These are phyloP conservation scores for Pedinophyceae sp. DNA, from an alignment of 139 green algal genomes.

Conservation along the genomic window DNA sequence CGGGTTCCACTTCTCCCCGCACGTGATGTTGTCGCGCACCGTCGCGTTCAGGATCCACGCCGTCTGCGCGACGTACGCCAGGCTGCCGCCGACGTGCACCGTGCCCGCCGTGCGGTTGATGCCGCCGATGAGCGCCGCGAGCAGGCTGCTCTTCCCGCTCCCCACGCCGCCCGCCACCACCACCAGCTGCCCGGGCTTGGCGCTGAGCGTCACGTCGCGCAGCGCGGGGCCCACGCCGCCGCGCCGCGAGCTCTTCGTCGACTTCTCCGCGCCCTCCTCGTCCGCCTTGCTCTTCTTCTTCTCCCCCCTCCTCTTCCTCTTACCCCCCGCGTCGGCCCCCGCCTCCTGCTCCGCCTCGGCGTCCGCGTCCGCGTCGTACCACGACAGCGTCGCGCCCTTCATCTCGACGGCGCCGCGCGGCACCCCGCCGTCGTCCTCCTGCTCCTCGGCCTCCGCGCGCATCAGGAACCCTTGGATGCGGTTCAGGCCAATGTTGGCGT, in stretches of 20 bases:
- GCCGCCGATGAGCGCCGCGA: constrained; percentile 49
- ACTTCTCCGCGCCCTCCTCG: constrained; percentile 5
- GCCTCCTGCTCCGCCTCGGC: too few relatives aligned
- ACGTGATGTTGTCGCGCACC: constrained; percentile 23
- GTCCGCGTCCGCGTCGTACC: too few relatives aligned
- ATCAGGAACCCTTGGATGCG: constrained; percentile 21
- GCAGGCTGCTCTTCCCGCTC: constrained; percentile 56
- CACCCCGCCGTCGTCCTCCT: too few relatives aligned
- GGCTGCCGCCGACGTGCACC: constrained; percentile 28
- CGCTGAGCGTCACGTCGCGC: constrained; percentile 34
- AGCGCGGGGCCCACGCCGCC: constrained; percentile 14
- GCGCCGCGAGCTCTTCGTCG: too few relatives aligned
- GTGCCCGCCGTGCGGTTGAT: too few relatives aligned
- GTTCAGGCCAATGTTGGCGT: constrained; percentile 37
- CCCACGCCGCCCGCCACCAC: constrained; percentile 65
- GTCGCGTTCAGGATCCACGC: constrained; percentile 85
- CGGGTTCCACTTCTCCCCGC: neutral
- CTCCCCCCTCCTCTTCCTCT: neutral
- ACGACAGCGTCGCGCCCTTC: constrained; percentile 1
- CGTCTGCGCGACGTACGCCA: constrained; percentile 53
- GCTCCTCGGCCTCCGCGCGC: constrained; percentile 16
- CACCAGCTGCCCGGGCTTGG: constrained; percentile 37
- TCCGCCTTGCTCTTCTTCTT: constrained; percentile 12
- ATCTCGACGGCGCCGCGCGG: neutral
- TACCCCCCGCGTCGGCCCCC: constrained; percentile 2